phyloP scores from a whole-genome alignment of 192 early-diverging fungal species.

The Coemansia sp. region DNA sequence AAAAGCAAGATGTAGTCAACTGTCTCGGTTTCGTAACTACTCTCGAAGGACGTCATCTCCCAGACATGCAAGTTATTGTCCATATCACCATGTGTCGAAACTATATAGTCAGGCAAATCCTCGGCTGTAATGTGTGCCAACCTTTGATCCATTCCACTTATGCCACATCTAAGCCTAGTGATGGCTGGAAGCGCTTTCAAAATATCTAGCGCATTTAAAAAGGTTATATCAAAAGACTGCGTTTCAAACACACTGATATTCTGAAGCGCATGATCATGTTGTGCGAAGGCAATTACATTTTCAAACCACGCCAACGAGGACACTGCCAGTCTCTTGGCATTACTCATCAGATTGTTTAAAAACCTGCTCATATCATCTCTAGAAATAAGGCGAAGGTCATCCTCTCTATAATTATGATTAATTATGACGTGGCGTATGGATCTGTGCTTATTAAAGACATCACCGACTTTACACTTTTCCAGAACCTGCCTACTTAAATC shows the following conservation, averaged over 20 bases:
- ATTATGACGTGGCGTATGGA: background rate
- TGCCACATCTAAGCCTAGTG: background rate
- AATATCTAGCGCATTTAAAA: background rate
- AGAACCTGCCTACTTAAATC: background rate
- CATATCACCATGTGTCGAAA: background rate
- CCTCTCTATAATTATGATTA: background rate
- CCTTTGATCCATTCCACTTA: background rate
- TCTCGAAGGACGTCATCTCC: background rate
- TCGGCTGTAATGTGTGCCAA: background rate
- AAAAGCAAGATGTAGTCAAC: background rate
- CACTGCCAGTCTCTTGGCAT: no score
- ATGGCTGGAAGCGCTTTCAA: background rate
- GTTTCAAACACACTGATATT: background rate
- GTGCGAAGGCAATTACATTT: no score
- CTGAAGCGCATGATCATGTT: background rate
- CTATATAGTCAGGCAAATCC: background rate
- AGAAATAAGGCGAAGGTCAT: background rate
- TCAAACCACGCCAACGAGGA: background rate
- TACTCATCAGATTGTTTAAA: background rate
- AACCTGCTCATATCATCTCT: background rate
- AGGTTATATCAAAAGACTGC: background rate
- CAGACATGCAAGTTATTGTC: background rate
- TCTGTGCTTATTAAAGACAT: background rate
- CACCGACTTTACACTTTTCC: background rate
- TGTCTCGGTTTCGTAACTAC: background rate